Conservation (phyloP, 257 asterid species). For the Verbascum thapsus region DNA sequence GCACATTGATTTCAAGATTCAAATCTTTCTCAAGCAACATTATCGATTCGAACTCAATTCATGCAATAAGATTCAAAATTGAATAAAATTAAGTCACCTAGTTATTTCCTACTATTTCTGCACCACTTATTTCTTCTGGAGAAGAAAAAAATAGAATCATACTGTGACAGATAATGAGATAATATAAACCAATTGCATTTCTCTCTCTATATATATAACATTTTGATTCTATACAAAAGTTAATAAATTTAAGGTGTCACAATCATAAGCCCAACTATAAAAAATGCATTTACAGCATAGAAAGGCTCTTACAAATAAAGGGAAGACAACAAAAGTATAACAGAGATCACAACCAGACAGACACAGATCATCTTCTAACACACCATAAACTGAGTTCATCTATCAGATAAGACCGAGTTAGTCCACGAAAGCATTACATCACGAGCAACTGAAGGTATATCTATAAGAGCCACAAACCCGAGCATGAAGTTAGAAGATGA, state of each 20-base stretch:
- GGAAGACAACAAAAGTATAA: not conserved
- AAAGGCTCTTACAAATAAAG: slow-evolving; percentile 1
- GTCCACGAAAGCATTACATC: slow-evolving; percentile 94
- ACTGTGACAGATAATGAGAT: too few relatives aligned
- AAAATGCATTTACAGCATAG: slow-evolving; percentile 19
- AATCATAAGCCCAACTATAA: slow-evolving; percentile 23
- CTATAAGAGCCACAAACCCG: slow-evolving; percentile 46
- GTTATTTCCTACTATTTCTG: too few relatives aligned
- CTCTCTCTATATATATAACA: slow-evolving; percentile 16
- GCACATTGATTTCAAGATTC: too few relatives aligned
- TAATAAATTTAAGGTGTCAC: not conserved
- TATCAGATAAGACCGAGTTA: slow-evolving; percentile 64
- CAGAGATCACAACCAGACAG: not conserved
- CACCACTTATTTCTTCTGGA: too few relatives aligned
- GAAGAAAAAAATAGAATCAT: not conserved
- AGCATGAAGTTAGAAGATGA: slow-evolving; percentile 8
- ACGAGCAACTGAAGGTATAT: slow-evolving; percentile 91
- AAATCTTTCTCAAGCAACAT: too few relatives aligned
- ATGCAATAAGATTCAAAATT: too few relatives aligned
- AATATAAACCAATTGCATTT: slow-evolving; percentile 12
- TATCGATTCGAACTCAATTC: too few relatives aligned
- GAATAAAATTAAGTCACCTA: too few relatives aligned
- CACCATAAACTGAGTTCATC: slow-evolving; percentile 37
- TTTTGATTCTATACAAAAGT: slow-evolving; percentile 28
- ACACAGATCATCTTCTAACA: not conserved